Evolutionary conservation across 2,329 filamentous ascomycete species (phyloP).

Genomic region (Fusarium bactridioides): DNA sequence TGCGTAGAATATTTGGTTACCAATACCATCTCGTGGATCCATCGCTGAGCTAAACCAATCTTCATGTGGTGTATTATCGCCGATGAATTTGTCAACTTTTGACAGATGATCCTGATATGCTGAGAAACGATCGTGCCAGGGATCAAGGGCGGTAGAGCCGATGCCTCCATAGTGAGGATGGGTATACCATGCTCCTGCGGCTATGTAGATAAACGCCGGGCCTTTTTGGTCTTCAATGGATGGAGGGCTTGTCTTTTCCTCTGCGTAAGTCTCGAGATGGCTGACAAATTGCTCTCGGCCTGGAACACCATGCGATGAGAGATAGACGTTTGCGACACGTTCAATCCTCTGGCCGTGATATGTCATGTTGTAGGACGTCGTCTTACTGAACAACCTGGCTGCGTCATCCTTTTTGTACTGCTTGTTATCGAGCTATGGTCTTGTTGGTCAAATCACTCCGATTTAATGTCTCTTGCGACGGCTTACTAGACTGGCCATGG

Average conservation of each 20-base stretch:
- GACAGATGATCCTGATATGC: background rate
- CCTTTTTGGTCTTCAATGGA: background rate
- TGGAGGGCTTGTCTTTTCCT: background rate
- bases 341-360: conserved; percentile 2
- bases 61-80: background rate
- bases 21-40: conserved; percentile 36
- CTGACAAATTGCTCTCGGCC: background rate
- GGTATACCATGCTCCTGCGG: background rate
- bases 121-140: background rate
- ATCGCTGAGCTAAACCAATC: conserved; percentile 6
- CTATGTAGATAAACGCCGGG: background rate
- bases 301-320: background rate
- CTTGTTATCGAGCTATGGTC: background rate
- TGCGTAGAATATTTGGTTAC: conserved; percentile 41
- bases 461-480: accelerated
- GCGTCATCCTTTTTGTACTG: background rate
- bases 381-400: background rate
- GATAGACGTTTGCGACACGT: background rate
- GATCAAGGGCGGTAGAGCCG: background rate
- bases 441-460: background rate
- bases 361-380: background rate
- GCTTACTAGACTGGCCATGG: conserved; percentile 43
- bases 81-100: background rate
- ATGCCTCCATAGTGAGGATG: background rate
- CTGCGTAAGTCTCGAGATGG: background rate